Base-by-base conservation (phyloP, 768 basidiomycete species). In the Psilocybe azurescens region DNA sequence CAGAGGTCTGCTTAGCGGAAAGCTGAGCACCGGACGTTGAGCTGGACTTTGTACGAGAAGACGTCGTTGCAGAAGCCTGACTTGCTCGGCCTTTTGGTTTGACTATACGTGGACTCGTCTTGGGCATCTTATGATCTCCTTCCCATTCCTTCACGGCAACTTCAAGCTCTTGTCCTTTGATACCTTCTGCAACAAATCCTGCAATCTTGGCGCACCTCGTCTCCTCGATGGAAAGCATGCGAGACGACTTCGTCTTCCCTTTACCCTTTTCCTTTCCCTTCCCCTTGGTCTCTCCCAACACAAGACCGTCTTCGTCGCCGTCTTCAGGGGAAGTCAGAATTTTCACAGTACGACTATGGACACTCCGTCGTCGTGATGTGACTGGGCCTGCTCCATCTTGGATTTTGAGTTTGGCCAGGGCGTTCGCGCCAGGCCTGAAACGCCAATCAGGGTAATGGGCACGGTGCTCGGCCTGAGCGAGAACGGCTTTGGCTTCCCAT, bases 401-500 rank as follows among this genome's bases (percentile, higher is more conserved):
- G 39, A 73, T 69, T 67, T 81, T 79, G 30, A 72, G 71, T 63
- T 79, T 77, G 5, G 74, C 76, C 47, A 77, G 70, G 46, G 79
- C 76, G 62, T 83, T 82, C 13, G 81, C 73, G 16, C 85, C 87
- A 3, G 89, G 90, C 53, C 89, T 82, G 73, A 92, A 94, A 53
- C 92, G 80, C 91, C 92, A 94, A 73, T 92, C 89, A 1, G 91
- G 91, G 71, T 93, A 93, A 59, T 84, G 80, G 53, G 80, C 79
- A 56, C 90, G 82, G 71, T 93, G 91, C 71, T 91, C 91, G 0
- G 83, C 86, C 69, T 89, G 88, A 0, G 91, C 91, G 5, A 83
- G 77, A 46, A 84, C 78, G 4, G 89, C 92, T 74, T 88, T 89
- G 36, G 81, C 88, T 71, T 93, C 92, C 91, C 91, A 94, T 53